Conservation (phyloP, 2,329 filamentous ascomycete species). For the Intubia oerlemansii region DNA sequence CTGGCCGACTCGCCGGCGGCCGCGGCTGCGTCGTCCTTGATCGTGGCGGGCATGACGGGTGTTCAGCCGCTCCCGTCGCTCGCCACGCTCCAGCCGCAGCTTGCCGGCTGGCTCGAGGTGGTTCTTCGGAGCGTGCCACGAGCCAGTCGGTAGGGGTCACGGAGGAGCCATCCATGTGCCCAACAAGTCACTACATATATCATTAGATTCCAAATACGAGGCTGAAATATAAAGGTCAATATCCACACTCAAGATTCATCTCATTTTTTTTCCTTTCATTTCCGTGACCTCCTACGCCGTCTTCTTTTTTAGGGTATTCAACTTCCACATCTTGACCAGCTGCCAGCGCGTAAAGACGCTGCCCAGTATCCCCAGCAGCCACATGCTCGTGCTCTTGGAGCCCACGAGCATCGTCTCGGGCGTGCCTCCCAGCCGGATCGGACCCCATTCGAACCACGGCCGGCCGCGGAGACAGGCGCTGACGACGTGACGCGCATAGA, state of each 20-base stretch:
- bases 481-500: slow-evolving; percentile 9
- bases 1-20: background rate
- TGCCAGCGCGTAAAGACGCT: slow-evolving; percentile 6
- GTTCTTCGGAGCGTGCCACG: too few species aligned
- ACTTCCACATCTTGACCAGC: slow-evolving; percentile 6
- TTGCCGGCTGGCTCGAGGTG: too few species aligned
- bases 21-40: background rate
- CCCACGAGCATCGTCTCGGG: slow-evolving; percentile 8
- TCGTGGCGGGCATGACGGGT: background rate
- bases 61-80: too few species aligned
- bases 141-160: too few species aligned
- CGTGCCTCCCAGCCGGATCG: slow-evolving; percentile 6
- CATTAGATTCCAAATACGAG: too few species aligned
- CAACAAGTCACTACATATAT: too few species aligned
- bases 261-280: too few species aligned
- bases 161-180: too few species aligned
- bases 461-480: slow-evolving; percentile 4
- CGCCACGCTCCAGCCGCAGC: too few species aligned
- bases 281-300: too few species aligned
- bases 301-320: slow-evolving; percentile 8
- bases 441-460: slow-evolving; percentile 5
- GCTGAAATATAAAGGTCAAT: too few species aligned
- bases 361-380: slow-evolving; percentile 7
- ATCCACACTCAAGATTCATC: too few species aligned
- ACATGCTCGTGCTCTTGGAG: slow-evolving; percentile 5